Evolutionary conservation across 495 filamentous ascomycete genomes (phyloP).

Genomic region (Acidomyces sp.): DNA sequence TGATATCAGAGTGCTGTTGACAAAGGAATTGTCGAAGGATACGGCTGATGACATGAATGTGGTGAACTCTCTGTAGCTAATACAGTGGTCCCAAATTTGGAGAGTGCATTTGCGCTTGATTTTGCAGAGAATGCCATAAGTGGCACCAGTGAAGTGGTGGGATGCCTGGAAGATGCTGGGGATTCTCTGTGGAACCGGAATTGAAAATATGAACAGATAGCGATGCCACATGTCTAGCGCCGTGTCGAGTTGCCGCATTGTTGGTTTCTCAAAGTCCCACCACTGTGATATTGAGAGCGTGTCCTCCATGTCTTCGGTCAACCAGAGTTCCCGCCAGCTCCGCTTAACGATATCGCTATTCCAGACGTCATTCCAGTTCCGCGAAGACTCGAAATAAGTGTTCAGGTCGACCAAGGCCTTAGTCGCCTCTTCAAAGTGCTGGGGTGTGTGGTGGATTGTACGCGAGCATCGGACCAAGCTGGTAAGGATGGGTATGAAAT

Average conservation of each 20-base stretch:
- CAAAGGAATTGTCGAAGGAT: slow-evolving; percentile 45
- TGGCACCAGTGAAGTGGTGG: slow-evolving; percentile 50
- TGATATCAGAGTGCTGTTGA: slow-evolving; percentile 42
- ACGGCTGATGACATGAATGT: slow-evolving; percentile 47
- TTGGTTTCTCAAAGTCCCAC: slow-evolving; percentile 46
- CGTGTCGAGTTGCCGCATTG: slow-evolving; percentile 41
- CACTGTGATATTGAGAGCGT: slow-evolving; percentile 39
- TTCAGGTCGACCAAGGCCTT: slow-evolving; percentile 48
- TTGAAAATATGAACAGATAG: slow-evolving; percentile 57
- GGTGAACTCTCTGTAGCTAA: slow-evolving; percentile 51
- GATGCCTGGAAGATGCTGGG: slow-evolving; percentile 55
- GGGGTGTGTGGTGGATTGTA: slow-evolving; percentile 36
- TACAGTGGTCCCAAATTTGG: slow-evolving; percentile 58
- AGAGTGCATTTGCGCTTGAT: slow-evolving; percentile 46
- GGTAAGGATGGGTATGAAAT: slow-evolving; percentile 50
- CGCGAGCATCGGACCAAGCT: slow-evolving; percentile 47
- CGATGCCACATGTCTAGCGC: slow-evolving; percentile 50
- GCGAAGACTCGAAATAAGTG: slow-evolving; percentile 46
- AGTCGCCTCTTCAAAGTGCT: slow-evolving; percentile 43
- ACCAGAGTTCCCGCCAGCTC: slow-evolving; percentile 49
- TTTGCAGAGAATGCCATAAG: slow-evolving; percentile 56
- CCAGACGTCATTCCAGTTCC: slow-evolving; percentile 54
- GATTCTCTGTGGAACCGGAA: slow-evolving; percentile 49
- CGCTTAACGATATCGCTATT: slow-evolving; percentile 47
- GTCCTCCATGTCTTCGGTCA: slow-evolving; percentile 43